Conservation (phyloP, 768 basidiomycete genomes). For the Trametes elegans region DNA sequence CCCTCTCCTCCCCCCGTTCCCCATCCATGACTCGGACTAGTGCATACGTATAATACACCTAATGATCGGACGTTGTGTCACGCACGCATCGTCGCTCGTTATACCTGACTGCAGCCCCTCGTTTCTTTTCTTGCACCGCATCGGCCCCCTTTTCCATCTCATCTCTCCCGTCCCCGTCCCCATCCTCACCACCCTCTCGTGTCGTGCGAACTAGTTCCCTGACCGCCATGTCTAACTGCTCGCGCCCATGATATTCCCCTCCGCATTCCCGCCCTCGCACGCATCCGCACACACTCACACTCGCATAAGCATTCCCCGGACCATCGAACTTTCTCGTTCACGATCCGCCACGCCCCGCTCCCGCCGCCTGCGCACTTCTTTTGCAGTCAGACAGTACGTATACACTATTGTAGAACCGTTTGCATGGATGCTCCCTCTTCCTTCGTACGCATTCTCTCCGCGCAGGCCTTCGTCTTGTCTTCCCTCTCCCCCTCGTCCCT, state of each 20-base stretch:
- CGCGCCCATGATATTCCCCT: neutral
- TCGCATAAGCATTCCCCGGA: neutral
- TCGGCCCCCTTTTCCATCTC: neutral
- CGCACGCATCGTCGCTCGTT: conserved; percentile 1
- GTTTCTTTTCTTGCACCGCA: neutral
- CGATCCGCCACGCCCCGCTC: conserved; percentile 8
- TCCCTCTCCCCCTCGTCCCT: neutral
- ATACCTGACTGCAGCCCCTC: conserved; percentile 2
- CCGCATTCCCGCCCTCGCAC: neutral
- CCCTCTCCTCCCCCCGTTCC: neutral
- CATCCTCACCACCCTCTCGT: no score
- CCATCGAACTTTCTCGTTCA: conserved; percentile 3
- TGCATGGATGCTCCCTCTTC: conserved; percentile 4
- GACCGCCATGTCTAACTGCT: neutral
- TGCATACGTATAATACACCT: conserved; percentile 1
- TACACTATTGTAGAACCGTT: conserved; percentile 13
- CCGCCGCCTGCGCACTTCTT: neutral
- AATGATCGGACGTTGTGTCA: conserved; percentile 1
- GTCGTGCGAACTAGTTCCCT: neutral
- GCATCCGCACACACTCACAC: neutral
- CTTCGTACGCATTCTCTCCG: neutral
- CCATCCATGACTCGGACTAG: neutral
- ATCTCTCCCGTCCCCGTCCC: neutral
- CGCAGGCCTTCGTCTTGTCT: neutral
- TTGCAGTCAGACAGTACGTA: neutral